phyloP scores from a whole-genome alignment of 768 basidiomycete species.

The Boletus rufocinnamomeus region DNA sequence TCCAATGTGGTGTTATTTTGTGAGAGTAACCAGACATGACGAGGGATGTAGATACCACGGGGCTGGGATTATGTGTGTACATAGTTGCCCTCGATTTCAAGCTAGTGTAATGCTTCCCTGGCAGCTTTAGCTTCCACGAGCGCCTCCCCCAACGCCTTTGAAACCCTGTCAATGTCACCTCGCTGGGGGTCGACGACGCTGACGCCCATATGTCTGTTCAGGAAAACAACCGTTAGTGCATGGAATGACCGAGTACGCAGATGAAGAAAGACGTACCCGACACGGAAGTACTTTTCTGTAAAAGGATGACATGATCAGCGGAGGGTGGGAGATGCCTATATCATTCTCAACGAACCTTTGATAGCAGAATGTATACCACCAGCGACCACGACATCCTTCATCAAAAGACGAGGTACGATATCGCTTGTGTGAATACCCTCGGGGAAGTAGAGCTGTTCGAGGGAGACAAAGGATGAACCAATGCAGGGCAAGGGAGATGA shows the following conservation, averaged over 20 bases:
- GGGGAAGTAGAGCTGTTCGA: constrained; percentile 73
- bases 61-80: background rate
- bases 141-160: constrained; percentile 62
- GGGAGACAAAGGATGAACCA: background rate
- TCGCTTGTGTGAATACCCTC: constrained; percentile 76
- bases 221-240: background rate
- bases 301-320: constrained; percentile 8
- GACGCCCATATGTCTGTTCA: constrained; percentile 81
- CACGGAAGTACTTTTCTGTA: constrained; percentile 86
- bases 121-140: constrained; percentile 40
- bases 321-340: background rate
- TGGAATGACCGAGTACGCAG: background rate
- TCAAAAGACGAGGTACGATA: constrained; percentile 70
- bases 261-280: constrained; percentile 55
- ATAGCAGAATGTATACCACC: constrained; percentile 84
- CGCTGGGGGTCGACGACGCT: constrained; percentile 71
- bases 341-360: constrained; percentile 55
- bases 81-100: background rate
- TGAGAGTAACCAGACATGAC: background rate
- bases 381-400: constrained; percentile 78
- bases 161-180: constrained; percentile 74
- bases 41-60: background rate
- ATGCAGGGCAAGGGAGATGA: too few relatives aligned
- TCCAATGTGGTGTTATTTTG: background rate
- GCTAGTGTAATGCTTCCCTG: constrained; percentile 8